Percentiles rank a stretch among this genome's conserved stretches.
phyloP scores from a whole-genome alignment of 208 protist genomes.

The Crithidia fasciculata region DNA sequence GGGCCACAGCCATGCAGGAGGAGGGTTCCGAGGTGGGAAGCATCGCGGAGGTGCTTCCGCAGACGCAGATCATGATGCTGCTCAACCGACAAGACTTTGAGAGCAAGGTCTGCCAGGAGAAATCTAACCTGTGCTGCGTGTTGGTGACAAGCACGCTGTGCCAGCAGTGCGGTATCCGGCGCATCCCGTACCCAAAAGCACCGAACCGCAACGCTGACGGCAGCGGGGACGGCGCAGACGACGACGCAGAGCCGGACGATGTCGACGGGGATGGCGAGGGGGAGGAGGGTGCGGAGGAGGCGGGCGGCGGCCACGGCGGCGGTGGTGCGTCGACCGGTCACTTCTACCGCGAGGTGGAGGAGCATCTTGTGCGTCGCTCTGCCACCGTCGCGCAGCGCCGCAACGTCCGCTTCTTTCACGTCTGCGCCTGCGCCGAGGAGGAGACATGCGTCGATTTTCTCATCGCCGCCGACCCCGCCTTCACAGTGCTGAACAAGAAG shows the following conservation, averaged over 20 bases:
- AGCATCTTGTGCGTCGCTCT: conserved; percentile 44
- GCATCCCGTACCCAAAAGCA: conserved; percentile 53
- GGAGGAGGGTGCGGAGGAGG: conserved; percentile 32
- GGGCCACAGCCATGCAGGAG: neutral
- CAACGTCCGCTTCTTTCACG: conserved; percentile 84
- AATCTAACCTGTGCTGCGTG: conserved; percentile 71
- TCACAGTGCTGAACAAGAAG: conserved; percentile 49
- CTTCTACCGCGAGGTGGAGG: conserved; percentile 61
- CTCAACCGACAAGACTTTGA: conserved; percentile 77
- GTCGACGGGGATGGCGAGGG: conserved; percentile 32
- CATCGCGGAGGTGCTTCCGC: conserved; percentile 26
- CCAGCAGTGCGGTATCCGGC: conserved; percentile 60
- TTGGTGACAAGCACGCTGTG: conserved; percentile 85
- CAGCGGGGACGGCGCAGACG: neutral
- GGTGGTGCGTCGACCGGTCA: conserved; percentile 2
- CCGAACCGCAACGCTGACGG: neutral
- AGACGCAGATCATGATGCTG: conserved; percentile 65
- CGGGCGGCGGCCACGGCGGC: conserved; percentile 7
- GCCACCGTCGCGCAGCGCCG: conserved; percentile 46
- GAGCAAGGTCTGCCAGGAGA: conserved; percentile 52
- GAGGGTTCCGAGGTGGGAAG: conserved; percentile 26
- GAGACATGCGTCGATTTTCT: conserved; percentile 72
- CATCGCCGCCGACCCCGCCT: conserved; percentile 64
- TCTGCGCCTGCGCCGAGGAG: conserved; percentile 68
- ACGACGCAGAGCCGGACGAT: conserved; percentile 21